Evolutionary conservation across 176 grass and related monocot genomes (phyloP).

Genomic region (Raddia distichophylla): DNA sequence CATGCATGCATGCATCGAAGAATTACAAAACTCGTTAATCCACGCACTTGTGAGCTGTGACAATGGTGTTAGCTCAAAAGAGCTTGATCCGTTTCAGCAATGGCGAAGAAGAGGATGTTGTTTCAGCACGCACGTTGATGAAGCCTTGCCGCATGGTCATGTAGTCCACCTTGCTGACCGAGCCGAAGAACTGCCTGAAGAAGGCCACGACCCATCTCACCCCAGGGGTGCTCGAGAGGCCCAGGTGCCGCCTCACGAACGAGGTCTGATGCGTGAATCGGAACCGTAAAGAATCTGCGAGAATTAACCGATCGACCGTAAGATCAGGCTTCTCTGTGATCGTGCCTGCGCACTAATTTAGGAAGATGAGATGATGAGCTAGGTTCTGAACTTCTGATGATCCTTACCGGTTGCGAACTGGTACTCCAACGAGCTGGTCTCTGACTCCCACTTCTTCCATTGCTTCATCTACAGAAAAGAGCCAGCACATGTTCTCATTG

Average conservation of each 20-base stretch:
- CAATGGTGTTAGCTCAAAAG: background rate
- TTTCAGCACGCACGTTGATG: slow-evolving; percentile 55
- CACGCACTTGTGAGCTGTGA: background rate
- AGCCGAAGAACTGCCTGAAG: slow-evolving; percentile 88
- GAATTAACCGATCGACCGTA: background rate
- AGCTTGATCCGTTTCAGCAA: background rate
- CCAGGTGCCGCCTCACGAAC: slow-evolving; percentile 70
- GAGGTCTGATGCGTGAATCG: slow-evolving; percentile 78
- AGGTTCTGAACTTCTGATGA: background rate
- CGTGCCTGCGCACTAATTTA: background rate
- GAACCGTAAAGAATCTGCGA: slow-evolving; percentile 80
- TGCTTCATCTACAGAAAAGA: slow-evolving; percentile 60
- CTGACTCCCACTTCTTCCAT: slow-evolving; percentile 91
- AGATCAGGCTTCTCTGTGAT: background rate
- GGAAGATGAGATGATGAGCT: background rate
- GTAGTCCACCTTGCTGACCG: slow-evolving; percentile 87
- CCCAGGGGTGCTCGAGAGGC: slow-evolving; percentile 56
- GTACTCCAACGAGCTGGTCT: slow-evolving; percentile 72
- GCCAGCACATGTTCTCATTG: background rate
- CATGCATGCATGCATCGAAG: background rate
- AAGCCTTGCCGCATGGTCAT: slow-evolving; percentile 83
- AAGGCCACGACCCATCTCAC: slow-evolving; percentile 70
- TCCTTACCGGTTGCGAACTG: slow-evolving; percentile 68
- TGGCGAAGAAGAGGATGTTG: background rate
- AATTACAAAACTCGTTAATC: background rate